Conservation (phyloP, 1,139 yeast genomes). For the Saccharomycopsis phalli region DNA sequence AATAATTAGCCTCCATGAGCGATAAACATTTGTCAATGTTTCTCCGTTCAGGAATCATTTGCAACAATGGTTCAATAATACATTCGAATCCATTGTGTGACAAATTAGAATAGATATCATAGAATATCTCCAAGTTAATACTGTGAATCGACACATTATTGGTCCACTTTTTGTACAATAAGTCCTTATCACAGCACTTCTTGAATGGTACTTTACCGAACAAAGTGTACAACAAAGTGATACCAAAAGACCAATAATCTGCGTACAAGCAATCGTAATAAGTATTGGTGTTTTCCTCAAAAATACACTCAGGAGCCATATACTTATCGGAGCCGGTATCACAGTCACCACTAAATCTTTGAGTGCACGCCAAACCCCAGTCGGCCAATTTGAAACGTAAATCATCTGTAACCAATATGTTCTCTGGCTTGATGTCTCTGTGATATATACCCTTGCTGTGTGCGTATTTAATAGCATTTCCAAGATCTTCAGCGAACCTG, state of each 20-base stretch:
- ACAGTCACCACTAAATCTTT: conserved; percentile 52
- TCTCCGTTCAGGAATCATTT: conserved; percentile 10
- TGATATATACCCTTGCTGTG: conserved; percentile 70
- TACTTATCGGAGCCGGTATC: conserved; percentile 90
- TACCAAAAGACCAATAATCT: conserved; percentile 88
- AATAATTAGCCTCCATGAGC: conserved; percentile 2
- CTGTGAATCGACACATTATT: conserved; percentile 1
- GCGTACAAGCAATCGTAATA: conserved; percentile 67
- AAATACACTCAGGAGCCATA: conserved; percentile 86
- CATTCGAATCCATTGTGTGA: conserved; percentile 14
- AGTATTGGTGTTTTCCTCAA: conserved; percentile 25
- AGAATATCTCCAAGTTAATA: conserved; percentile 7
- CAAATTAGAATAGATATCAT: conserved; percentile 13
- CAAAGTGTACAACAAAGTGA: conserved; percentile 67
- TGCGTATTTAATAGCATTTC: conserved; percentile 63
- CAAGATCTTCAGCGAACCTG: conserved; percentile 58
- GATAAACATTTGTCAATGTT: conserved; percentile 5
- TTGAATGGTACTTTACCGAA: conserved; percentile 82
- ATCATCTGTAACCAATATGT: conserved; percentile 53
- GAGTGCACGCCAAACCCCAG: conserved; percentile 79
- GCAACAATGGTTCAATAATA: conserved; percentile 13
- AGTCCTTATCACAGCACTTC: conserved; percentile 10
- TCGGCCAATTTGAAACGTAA: conserved; percentile 77
- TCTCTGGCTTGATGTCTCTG: conserved; percentile 83
- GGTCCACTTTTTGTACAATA: conserved; percentile 3